These are phyloP conservation scores for Coprinopsis cinerea DNA, from an alignment of 768 basidiomycete species.

Conservation along the genomic window DNA sequence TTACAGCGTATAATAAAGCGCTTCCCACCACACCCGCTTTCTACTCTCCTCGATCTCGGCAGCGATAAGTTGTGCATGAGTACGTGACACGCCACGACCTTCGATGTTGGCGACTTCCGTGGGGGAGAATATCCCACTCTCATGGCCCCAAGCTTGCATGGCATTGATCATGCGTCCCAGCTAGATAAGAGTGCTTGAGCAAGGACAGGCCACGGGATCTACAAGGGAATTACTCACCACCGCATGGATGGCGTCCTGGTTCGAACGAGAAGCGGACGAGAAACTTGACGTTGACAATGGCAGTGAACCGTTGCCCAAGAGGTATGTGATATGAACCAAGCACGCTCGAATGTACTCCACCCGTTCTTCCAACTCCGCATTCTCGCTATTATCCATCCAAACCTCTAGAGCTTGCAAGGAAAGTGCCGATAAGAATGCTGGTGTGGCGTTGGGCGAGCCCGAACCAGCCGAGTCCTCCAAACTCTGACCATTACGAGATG, in stretches of 20 bases:
- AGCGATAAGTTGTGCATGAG: too few species aligned
- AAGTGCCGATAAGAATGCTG: slow-evolving; percentile 30
- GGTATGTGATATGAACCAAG: slow-evolving; percentile 46
- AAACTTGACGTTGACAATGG: not conserved
- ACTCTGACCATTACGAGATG: slow-evolving; percentile 17
- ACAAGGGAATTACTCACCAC: not conserved
- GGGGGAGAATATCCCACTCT: not conserved
- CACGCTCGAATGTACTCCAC: slow-evolving; percentile 56
- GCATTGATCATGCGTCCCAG: slow-evolving; percentile 63
- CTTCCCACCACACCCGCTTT: slow-evolving; percentile 68
- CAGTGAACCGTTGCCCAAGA: not conserved
- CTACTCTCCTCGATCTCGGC: slow-evolving; percentile 22
- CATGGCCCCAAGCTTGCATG: not conserved
- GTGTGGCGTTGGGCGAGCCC: slow-evolving; percentile 11
- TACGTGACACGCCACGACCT: too few species aligned
- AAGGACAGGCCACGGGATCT: not conserved
- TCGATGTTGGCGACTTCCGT: not conserved
- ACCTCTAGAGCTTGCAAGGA: slow-evolving; percentile 32
- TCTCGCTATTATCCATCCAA: slow-evolving; percentile 28
- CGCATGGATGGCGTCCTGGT: not conserved
- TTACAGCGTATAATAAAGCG: slow-evolving; percentile 72
- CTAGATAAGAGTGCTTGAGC: slow-evolving; percentile 23
- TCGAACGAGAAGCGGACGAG: not conserved
- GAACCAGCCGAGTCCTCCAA: not conserved
- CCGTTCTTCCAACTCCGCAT: slow-evolving; percentile 17